Evolutionary conservation across 148 eudicot genomes (phyloP).

Genomic region (Rhododendron ovatum): DNA sequence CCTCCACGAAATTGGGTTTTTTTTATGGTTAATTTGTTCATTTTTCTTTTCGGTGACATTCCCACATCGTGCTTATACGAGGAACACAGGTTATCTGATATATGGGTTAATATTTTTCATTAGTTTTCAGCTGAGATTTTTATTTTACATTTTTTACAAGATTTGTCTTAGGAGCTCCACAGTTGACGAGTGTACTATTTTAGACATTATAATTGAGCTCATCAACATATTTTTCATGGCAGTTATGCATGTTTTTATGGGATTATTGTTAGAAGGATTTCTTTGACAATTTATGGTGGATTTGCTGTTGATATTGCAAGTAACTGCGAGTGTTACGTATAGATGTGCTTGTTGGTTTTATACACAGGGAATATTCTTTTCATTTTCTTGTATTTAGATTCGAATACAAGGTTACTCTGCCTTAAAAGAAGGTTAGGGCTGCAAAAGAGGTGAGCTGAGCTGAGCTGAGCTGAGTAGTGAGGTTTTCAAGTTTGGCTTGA

Average conservation of each 20-base stretch:
- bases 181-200: not conserved
- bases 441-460: not conserved
- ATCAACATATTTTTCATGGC: not conserved
- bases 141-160: not conserved
- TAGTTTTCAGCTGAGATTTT: not conserved
- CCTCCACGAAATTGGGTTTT: not conserved
- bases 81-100: not conserved
- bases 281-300: not conserved
- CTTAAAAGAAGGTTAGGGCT: no score
- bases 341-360: not conserved
- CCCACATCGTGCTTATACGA: not conserved
- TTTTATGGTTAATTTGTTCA: not conserved
- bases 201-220: not conserved
- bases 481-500: not conserved
- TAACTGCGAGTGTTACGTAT: not conserved
- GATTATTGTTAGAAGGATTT: not conserved
- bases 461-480: not conserved
- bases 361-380: not conserved
- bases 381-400: not conserved
- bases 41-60: not conserved
- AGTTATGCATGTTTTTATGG: not conserved
- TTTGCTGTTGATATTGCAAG: not conserved
- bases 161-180: not conserved
- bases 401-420: not conserved
- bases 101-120: not conserved